phyloP scores from a whole-genome alignment of 345 rosid species.

The Erucastrum elatum region DNA sequence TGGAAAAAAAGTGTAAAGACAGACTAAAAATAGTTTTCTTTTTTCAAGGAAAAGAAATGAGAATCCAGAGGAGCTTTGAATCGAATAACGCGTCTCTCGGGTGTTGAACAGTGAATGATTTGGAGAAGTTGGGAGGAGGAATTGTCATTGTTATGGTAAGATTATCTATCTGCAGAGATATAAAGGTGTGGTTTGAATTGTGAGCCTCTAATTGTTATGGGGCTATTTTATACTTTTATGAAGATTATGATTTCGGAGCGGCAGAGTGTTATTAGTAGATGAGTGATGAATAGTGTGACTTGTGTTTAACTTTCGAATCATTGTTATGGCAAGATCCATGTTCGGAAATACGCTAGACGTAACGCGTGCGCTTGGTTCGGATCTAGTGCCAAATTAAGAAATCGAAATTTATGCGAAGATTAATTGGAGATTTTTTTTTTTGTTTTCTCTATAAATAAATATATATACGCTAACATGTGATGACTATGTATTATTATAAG shows the following conservation, averaged over 20 bases:
- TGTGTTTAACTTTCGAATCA: slow-evolving; percentile 2
- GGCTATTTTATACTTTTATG: slow-evolving; percentile 8
- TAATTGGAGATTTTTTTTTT: too few species aligned
- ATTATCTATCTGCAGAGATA: too few species aligned
- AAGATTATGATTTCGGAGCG: slow-evolving; percentile 12
- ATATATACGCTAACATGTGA: too few species aligned
- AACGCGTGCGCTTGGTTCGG: too few species aligned
- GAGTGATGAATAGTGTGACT: neutral
- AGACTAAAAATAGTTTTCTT: slow-evolving; percentile 1
- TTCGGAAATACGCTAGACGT: too few species aligned
- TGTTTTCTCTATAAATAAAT: too few species aligned
- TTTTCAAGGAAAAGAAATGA: neutral
- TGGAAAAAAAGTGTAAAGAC: slow-evolving; percentile 10
- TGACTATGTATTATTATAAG: too few species aligned
- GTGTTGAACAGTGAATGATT: neutral
- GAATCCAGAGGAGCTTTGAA: slow-evolving; percentile 39
- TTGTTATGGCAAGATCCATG: too few species aligned
- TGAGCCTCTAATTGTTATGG: neutral
- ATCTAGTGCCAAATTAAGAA: too few species aligned
- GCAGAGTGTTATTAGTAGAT: neutral
- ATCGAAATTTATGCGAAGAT: too few species aligned
- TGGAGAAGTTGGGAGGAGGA: neutral
- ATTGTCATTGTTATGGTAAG: neutral
- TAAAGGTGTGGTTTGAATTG: slow-evolving; percentile 1
- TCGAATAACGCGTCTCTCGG: slow-evolving; percentile 37